These are phyloP conservation scores for Nicotiana benthamiana DNA, from an alignment of 257 asterid genomes.

Conservation along the genomic window DNA sequence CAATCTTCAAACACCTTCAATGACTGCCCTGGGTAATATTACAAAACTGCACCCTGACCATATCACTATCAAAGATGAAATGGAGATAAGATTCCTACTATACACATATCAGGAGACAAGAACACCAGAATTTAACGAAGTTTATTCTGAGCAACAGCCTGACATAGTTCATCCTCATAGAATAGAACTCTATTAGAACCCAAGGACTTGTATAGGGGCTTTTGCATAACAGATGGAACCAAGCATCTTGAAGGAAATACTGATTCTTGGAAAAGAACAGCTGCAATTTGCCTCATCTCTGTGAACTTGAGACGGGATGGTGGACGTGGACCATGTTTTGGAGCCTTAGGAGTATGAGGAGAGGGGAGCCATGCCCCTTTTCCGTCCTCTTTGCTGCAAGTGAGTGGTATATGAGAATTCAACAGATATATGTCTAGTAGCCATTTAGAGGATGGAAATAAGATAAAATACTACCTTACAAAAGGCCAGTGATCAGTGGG, in stretches of 20 bases:
- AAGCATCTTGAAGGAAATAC: conserved; percentile 50
- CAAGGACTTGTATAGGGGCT: conserved; percentile 68
- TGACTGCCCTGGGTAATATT: not conserved
- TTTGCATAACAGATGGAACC: conserved; percentile 62
- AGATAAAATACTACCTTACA: conserved; percentile 28
- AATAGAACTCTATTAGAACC: conserved; percentile 81
- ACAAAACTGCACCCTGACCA: not conserved
- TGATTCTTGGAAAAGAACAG: conserved; percentile 81
- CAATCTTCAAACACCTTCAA: not conserved
- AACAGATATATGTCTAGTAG: not conserved
- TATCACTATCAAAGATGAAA: not conserved
- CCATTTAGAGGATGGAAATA: not conserved
- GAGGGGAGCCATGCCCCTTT: conserved; percentile 31
- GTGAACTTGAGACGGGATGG: conserved; percentile 69
- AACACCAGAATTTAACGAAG: conserved; percentile 44
- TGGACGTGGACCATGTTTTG: conserved; percentile 86
- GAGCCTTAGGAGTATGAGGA: conserved; percentile 94
- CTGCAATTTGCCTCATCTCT: conserved; percentile 88
- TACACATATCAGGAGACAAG: not conserved
- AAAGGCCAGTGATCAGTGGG: conserved; percentile 95
- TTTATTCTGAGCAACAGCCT: conserved; percentile 97
- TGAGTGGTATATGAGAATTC: not conserved
- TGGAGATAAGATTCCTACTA: not conserved
- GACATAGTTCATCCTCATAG: conserved; percentile 92
- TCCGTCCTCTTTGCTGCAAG: conserved; percentile 58